Evolutionary conservation across 768 basidiomycete genomes (phyloP).

Genomic region (Tulasnella sp.): DNA sequence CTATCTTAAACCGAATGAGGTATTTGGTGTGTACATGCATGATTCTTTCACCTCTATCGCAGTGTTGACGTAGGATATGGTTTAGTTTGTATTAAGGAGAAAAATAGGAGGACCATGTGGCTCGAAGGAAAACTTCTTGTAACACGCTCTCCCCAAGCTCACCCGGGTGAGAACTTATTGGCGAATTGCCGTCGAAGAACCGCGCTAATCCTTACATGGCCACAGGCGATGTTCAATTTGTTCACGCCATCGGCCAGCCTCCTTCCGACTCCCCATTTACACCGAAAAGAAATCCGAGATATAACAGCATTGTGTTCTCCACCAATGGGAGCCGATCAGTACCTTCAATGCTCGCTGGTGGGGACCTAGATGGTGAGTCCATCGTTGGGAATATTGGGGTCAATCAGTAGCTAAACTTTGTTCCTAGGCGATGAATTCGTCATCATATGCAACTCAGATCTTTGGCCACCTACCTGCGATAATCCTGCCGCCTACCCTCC

Average conservation of each 20-base stretch:
- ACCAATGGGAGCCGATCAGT: conserved; percentile 45
- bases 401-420: not conserved
- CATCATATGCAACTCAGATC: conserved; percentile 27
- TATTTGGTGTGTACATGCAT: conserved; percentile 53
- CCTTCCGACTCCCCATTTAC: conserved; percentile 43
- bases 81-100: conserved; percentile 35
- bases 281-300: conserved; percentile 34
- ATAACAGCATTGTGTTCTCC: conserved; percentile 52
- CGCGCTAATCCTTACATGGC: conserved; percentile 31
- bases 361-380: conserved; percentile 49
- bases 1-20: conserved; percentile 41
- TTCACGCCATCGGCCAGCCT: conserved; percentile 46
- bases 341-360: conserved; percentile 54
- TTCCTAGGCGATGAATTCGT: conserved; percentile 39
- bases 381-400: not conserved
- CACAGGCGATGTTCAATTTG: conserved; percentile 29
- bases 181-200: no score
- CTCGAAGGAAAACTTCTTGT: conserved; percentile 46
- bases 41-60: not conserved
- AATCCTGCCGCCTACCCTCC: conserved; percentile 42
- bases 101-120: conserved; percentile 28
- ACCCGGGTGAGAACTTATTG: conserved; percentile 41
- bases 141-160: conserved; percentile 56
- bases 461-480: conserved; percentile 23
- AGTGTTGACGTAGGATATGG: no score